Evolutionary conservation across 495 filamentous ascomycete species (phyloP).

Genomic region (Penicillium angulare): DNA sequence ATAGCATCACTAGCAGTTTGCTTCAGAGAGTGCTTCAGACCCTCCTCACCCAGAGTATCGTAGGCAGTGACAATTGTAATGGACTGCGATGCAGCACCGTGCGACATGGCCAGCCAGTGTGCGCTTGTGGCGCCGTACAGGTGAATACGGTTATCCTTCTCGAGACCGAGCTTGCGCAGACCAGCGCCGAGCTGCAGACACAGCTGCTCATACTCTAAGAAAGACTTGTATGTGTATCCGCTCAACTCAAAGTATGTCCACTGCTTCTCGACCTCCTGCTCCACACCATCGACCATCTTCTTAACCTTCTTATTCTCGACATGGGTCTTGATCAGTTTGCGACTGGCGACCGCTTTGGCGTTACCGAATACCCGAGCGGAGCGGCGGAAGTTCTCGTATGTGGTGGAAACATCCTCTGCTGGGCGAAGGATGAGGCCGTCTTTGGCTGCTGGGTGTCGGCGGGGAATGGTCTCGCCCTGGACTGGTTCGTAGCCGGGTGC

Average conservation of each 20-base stretch:
- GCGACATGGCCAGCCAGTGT: slow-evolving; percentile 77
- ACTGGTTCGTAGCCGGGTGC: slow-evolving; percentile 67
- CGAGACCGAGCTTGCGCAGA: slow-evolving; percentile 75
- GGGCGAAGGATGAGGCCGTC: slow-evolving; percentile 67
- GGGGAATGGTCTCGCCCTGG: slow-evolving; percentile 87
- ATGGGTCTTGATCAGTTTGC: slow-evolving; percentile 80
- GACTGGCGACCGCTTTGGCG: slow-evolving; percentile 77
- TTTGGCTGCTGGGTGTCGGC: slow-evolving; percentile 70
- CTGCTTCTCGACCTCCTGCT: slow-evolving; percentile 87
- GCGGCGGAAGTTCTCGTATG: slow-evolving; percentile 80
- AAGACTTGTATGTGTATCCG: slow-evolving; percentile 81
- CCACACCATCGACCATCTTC: slow-evolving; percentile 89
- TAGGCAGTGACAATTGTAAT: slow-evolving; percentile 96
- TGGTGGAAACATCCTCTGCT: slow-evolving; percentile 71
- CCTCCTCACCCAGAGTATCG: slow-evolving; percentile 93
- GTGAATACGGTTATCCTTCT: slow-evolving; percentile 72
- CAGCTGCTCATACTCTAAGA: slow-evolving; percentile 82
- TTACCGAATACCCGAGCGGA: slow-evolving; percentile 84
- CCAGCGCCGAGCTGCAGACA: slow-evolving; percentile 72
- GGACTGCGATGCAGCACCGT: slow-evolving; percentile 81
- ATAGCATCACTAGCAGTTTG: slow-evolving; percentile 85
- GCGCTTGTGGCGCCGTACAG: slow-evolving; percentile 87
- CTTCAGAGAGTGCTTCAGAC: slow-evolving; percentile 84
- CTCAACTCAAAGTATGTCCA: slow-evolving; percentile 97
- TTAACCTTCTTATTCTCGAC: slow-evolving; percentile 94